Evolutionary conservation across 2,329 filamentous ascomycete genomes (phyloP).

Genomic region (Aspergillus bombycis): DNA sequence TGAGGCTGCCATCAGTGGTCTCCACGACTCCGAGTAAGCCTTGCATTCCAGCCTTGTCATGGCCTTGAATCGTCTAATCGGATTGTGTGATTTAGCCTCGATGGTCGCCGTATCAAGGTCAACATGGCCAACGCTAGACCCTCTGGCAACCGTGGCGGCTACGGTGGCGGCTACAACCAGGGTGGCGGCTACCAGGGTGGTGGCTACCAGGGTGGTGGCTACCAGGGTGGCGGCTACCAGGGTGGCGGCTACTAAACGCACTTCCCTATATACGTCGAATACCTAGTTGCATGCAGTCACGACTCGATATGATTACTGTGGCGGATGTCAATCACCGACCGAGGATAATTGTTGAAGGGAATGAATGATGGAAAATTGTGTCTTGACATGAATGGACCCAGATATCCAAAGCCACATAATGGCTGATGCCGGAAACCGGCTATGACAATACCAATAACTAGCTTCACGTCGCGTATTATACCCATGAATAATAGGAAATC

Average conservation of each 20-base stretch:
- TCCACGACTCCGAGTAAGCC: not conserved
- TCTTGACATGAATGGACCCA: not conserved
- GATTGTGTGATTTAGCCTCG: not conserved
- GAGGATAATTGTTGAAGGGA: not conserved
- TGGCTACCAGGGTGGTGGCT: not conserved
- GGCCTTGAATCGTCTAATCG: not conserved
- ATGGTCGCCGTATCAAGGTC: not conserved
- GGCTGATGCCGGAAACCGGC: not conserved
- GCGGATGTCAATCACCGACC: not conserved
- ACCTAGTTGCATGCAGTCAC: not conserved
- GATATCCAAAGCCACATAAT: not conserved
- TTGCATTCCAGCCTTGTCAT: not conserved
- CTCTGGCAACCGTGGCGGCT: not conserved
- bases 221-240: not conserved
- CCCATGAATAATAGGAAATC: not conserved
- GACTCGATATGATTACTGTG: not conserved
- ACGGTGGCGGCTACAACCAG: not conserved
- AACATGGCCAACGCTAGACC: not conserved
- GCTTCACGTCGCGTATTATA: not conserved
- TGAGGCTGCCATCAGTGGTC: not conserved
- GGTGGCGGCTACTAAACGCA: not conserved
- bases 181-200: not conserved
- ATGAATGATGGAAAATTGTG: not conserved
- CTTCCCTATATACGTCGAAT: not conserved
- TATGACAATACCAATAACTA: not conserved